Conservation (phyloP, 192 early-diverging fungal genomes). For the Linnemannia hyalina region DNA sequence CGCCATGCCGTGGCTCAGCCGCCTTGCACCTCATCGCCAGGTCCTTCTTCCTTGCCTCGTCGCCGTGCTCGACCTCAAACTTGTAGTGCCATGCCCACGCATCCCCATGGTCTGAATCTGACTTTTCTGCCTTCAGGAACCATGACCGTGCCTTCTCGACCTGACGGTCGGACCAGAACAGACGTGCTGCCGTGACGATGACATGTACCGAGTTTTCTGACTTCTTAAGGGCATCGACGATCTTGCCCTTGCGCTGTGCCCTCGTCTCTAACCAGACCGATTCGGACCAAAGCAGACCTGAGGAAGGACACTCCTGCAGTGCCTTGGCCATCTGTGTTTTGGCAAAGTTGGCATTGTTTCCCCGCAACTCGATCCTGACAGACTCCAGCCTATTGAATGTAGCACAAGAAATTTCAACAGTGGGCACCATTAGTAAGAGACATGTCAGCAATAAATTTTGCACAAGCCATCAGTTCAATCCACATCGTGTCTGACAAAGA, state of each 20-base stretch:
- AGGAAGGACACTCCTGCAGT: slow-evolving; percentile 91
- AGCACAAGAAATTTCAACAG: not conserved
- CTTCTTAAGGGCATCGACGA: slow-evolving; percentile 92
- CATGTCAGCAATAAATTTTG: not conserved
- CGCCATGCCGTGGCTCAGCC: slow-evolving; percentile 92
- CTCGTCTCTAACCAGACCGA: slow-evolving; percentile 88
- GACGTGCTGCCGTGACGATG: slow-evolving; percentile 83
- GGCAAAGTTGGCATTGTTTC: slow-evolving; percentile 76
- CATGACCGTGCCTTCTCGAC: slow-evolving; percentile 94
- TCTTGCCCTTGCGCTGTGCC: slow-evolving; percentile 87
- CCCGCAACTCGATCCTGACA: slow-evolving; percentile 82
- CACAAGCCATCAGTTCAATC: not conserved
- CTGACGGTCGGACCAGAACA: slow-evolving; percentile 96
- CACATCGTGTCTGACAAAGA: not conserved
- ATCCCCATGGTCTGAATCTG: slow-evolving; percentile 92
- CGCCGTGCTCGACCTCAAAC: slow-evolving; percentile 90
- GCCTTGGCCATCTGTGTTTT: slow-evolving; percentile 87
- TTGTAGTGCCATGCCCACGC: slow-evolving; percentile 95
- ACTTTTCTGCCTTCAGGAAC: slow-evolving; percentile 87
- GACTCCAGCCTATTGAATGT: slow-evolving; percentile 69
- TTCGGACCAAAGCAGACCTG: slow-evolving; percentile 91
- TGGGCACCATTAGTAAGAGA: not conserved
- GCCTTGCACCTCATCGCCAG: slow-evolving; percentile 77
- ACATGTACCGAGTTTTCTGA: slow-evolving; percentile 90
- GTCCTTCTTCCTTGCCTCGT: slow-evolving; percentile 59